phyloP scores from a whole-genome alignment of 164 flowering plant genomes.

The Paratinospora sagittata region DNA sequence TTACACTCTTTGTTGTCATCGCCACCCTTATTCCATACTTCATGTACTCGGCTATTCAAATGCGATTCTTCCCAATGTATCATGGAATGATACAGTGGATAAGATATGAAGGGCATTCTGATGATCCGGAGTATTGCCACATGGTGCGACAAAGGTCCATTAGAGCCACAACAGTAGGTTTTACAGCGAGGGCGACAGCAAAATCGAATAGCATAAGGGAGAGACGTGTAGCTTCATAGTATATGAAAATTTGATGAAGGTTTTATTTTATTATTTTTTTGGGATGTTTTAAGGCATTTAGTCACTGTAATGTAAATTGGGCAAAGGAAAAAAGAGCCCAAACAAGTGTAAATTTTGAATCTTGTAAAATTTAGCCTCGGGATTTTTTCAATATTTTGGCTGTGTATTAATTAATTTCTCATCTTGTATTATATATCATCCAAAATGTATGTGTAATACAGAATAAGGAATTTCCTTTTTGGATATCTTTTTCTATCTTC shows the following conservation, averaged over 20 bases:
- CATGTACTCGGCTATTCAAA: conserved; percentile 47
- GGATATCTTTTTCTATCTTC: background rate
- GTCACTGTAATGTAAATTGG: background rate
- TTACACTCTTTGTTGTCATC: conserved; percentile 42
- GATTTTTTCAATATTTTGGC: background rate
- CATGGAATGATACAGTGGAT: conserved; percentile 86
- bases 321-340: background rate
- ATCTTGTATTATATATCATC: background rate
- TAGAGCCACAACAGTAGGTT: conserved; percentile 62
- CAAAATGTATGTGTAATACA: background rate
- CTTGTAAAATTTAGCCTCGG: conserved; percentile 4
- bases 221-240: background rate
- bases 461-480: background rate
- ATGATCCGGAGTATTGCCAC: conserved; percentile 54
- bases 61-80: conserved; percentile 82
- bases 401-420: background rate
- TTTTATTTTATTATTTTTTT: background rate
- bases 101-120: conserved; percentile 46
- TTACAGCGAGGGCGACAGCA: conserved; percentile 61
- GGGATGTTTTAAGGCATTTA: background rate
- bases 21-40: conserved; percentile 66
- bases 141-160: conserved; percentile 64
- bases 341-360: conserved; percentile 1
- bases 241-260: background rate
- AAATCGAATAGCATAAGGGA: conserved; percentile 12